phyloP scores from a whole-genome alignment of 768 basidiomycete species.

The Fomitopsis serialis region DNA sequence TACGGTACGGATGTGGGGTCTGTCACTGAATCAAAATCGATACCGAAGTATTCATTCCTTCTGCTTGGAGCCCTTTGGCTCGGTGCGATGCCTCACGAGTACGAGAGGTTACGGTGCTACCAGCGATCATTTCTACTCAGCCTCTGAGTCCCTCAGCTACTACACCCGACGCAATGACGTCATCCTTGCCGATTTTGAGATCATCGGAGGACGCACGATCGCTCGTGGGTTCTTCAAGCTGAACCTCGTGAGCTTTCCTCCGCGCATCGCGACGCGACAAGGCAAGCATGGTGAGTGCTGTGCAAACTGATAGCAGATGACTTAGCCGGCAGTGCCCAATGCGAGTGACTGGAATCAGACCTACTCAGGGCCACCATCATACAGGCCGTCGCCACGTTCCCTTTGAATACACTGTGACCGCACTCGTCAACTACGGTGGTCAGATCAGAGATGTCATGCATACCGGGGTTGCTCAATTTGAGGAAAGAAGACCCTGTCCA shows the following conservation, averaged over 20 bases:
- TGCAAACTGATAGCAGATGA: slow-evolving; percentile 13
- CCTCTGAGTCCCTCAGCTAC: too few relatives aligned
- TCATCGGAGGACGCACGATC: too few relatives aligned
- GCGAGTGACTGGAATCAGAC: slow-evolving; percentile 8
- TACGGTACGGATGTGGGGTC: too few relatives aligned
- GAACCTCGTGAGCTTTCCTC: slow-evolving; percentile 1
- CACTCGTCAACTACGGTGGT: neutral
- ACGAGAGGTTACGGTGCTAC: too few relatives aligned
- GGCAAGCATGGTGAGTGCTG: slow-evolving; percentile 19
- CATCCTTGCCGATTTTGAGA: too few relatives aligned
- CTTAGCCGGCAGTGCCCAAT: neutral
- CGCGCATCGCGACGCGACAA: slow-evolving; percentile 23
- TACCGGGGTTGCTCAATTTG: slow-evolving; percentile 31
- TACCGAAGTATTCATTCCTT: too few relatives aligned
- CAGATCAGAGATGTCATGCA: neutral
- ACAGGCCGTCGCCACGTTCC: slow-evolving; percentile 27
- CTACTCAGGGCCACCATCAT: slow-evolving; percentile 27
- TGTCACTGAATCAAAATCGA: too few relatives aligned
- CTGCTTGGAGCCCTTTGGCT: too few relatives aligned
- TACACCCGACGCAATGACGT: too few relatives aligned
- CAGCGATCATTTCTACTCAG: too few relatives aligned
- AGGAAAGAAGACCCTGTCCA: slow-evolving; percentile 27
- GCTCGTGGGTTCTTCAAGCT: neutral
- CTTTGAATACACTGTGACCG: slow-evolving; percentile 23
- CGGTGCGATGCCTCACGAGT: too few relatives aligned